Evolutionary conservation across 1,284 basidiomycete species (phyloP), one percentile per base, ranked within the genome.

Genomic region (Malassezia vespertilionis): DNA sequence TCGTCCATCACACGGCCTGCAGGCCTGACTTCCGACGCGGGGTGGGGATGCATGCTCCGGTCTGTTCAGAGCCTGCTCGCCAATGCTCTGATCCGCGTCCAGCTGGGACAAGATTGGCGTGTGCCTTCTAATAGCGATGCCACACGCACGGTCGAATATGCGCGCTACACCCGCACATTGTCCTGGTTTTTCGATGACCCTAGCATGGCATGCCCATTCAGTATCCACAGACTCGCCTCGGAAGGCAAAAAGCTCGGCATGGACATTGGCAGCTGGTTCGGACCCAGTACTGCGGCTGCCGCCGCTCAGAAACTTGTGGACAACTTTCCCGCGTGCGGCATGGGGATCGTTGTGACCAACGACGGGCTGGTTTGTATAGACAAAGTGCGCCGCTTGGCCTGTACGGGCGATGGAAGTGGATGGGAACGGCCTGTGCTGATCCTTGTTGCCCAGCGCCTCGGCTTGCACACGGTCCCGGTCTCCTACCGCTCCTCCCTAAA

Each of bases 21-120:
- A n/a, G 83, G 83, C 0, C 82, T 87, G 79, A 86, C 82, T n/a
- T 85, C 80, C 57, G 91, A 97, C 74, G 77, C 86, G 0, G 91
- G 91, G 0, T 97, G 91, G 91, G 91, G 91, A 0, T 97, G 91
- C 72, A 96, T 97, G 91, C 72, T 96, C 22, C 75, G 91, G 20
- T 96, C 91, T 0, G 90, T 89, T 0, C 91, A 96, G 73, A 86
- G 84, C 60, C 69, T 97, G 53, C 75, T 97, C 14, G 91, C 88
- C 4, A 95, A 90, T 60, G 81, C 89, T 0, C 74, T 96, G 18
- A 72, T 90, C 12, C 79, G 83, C 66, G 73, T 85, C 5, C 86
- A 91, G 72, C 75, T 93, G 0, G 86, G 87, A 2, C 46, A 63
- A 15, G 42, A 52, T 2, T 66, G 65, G 65, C 47, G 54, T 35